A percentile compares a stretch with the other conserved stretches of the same genome.
Conservation (phyloP, 2,329 filamentous ascomycete species). For the Myriangium duriaei region DNA sequence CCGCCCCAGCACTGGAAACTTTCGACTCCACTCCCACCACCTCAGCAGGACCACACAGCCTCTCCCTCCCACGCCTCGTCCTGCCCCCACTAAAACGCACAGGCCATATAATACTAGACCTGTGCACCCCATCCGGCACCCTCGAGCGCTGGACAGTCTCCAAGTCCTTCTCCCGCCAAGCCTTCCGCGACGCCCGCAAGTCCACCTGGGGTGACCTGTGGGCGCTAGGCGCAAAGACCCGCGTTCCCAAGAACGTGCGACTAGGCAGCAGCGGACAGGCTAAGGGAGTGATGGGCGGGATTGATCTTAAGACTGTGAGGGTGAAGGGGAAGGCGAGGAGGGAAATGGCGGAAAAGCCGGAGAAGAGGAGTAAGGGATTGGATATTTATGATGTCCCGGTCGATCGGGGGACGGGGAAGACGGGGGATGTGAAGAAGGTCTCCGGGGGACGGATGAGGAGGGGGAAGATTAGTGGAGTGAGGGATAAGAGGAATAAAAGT, state of each 20-base stretch:
- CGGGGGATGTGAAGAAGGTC: slow-evolving; percentile 19
- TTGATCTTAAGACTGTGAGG: slow-evolving; percentile 12
- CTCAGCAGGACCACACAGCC: slow-evolving; percentile 27
- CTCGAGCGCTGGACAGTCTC: slow-evolving; percentile 93
- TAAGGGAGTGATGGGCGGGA: slow-evolving; percentile 5
- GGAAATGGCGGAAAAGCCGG: slow-evolving; percentile 11
- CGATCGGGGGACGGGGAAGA: slow-evolving; percentile 8
- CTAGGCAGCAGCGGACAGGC: slow-evolving; percentile 34
- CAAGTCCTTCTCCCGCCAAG: slow-evolving; percentile 63
- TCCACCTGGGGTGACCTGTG: slow-evolving; percentile 85
- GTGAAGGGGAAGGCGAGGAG: slow-evolving; percentile 13
- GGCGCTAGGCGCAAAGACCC: slow-evolving; percentile 87
- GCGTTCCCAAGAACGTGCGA: slow-evolving; percentile 48
- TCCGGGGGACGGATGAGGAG: slow-evolving; percentile 21
- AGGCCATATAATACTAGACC: slow-evolving; percentile 77
- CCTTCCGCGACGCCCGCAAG: slow-evolving; percentile 88
- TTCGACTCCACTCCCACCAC: not conserved
- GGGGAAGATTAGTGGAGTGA: slow-evolving; percentile 23
- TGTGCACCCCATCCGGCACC: slow-evolving; percentile 75
- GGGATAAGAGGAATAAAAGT: slow-evolving; percentile 25
- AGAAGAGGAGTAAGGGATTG: slow-evolving; percentile 18
- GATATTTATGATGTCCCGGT: slow-evolving; percentile 14
- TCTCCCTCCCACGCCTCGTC: slow-evolving; percentile 66
- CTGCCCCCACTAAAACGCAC: slow-evolving; percentile 73
- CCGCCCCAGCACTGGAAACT: slow-evolving; percentile 11